These are phyloP conservation scores for Pilobolus umbonatus DNA, from an alignment of 192 early-diverging fungal genomes.

Conservation along the genomic window DNA sequence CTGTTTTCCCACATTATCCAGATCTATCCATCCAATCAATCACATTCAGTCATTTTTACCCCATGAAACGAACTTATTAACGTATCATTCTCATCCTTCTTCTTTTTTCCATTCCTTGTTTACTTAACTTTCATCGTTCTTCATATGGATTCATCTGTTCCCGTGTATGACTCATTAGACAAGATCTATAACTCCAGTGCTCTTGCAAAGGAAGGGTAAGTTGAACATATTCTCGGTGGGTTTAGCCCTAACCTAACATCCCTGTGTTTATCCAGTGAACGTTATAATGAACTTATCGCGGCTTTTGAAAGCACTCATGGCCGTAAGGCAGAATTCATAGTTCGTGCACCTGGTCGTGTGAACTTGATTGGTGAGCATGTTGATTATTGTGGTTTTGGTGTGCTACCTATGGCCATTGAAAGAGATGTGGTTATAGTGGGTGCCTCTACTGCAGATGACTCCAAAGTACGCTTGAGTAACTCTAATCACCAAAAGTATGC, in stretches of 20 bases:
- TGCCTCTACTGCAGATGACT: slow-evolving; percentile 33
- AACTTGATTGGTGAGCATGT: slow-evolving; percentile 98
- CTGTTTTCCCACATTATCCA: too few relatives aligned
- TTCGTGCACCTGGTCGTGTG: slow-evolving; percentile 88
- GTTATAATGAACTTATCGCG: slow-evolving; percentile 47
- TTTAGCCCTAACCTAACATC: not conserved
- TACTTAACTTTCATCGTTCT: not conserved
- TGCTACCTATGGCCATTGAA: slow-evolving; percentile 94
- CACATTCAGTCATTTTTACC: too few relatives aligned
- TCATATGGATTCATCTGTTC: slow-evolving; percentile 23
- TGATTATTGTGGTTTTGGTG: slow-evolving; percentile 91
- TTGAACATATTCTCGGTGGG: not conserved
- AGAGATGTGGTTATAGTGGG: slow-evolving; percentile 65
- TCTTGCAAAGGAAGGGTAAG: slow-evolving; percentile 30
- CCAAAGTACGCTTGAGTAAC: slow-evolving; percentile 52
- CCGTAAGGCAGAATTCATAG: slow-evolving; percentile 69
- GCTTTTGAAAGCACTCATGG: slow-evolving; percentile 54
- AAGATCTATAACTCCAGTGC: slow-evolving; percentile 20
- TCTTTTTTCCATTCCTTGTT: slow-evolving; percentile 7
- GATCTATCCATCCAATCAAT: too few relatives aligned
- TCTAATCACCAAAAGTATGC: slow-evolving; percentile 44
- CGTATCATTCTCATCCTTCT: not conserved
- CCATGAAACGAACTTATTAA: not conserved
- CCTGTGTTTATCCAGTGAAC: slow-evolving; percentile 22
- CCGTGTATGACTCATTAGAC: slow-evolving; percentile 26